Base-by-base conservation (phyloP, 2,329 filamentous ascomycete genomes). In the Claviceps quebecensis region DNA sequence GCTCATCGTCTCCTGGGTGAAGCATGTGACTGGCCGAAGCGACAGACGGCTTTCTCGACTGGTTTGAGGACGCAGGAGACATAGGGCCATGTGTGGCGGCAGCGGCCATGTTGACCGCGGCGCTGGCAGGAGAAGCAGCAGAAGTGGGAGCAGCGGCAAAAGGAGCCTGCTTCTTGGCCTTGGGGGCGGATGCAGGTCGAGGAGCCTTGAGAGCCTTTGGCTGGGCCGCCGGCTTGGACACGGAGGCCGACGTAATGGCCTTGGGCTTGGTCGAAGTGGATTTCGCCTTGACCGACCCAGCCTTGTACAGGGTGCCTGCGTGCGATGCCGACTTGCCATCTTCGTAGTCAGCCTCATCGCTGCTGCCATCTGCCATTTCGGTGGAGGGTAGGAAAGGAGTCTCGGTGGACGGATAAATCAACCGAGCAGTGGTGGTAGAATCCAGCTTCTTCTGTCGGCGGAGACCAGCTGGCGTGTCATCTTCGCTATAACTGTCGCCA, bases 1-100 rank as follows among this genome's bases (percentile, higher is more conserved):
- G 74, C 52, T 96, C 90, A 57, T 96, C 90, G 57, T 95, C 67
- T 58, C 89, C 87, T 36, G 74, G 73, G 7, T 72, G 71, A 5
- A 73, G 68, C 46, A 72, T 57, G 39, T 67, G 62, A 14, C 65
- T 66, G 14, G 67, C 68, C 14, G 87, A 88, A 11, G 81, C 77
- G 52, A 83, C 75, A 1, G 87, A 90, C 40, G 80, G 78, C 69
- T 93, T 93, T 60, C 87, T 83, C 36, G 86, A 82, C 56, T 84
- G 74, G 17, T 86, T 81, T 50, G 87, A 70, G 2, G 85, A 88
- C 1, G 76, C 72, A 5, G 78, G 80, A 2, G 80, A 83, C 66
- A 83, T 82, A 16, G 52, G 52, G 14, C 48, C 52, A 16, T 78
- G 69, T 22, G 70, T 71, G 40, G 60, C 59, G 26, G 46, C n/a